phyloP scores from a whole-genome alignment of 306 rosid species.

The Ormosia emarginata region DNA sequence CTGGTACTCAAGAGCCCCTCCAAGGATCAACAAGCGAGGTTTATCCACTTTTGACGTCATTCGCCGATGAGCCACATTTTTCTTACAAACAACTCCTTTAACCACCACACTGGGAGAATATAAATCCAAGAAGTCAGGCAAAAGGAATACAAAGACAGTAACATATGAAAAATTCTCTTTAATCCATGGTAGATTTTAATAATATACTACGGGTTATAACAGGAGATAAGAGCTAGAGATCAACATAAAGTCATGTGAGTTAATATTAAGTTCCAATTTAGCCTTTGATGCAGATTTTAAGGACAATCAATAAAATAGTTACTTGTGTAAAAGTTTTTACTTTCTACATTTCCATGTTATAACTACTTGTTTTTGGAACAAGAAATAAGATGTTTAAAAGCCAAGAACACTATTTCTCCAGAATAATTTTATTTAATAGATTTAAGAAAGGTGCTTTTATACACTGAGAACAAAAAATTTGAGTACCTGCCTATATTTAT shows the following conservation, averaged over 20 bases:
- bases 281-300: neutral
- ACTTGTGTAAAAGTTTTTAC: neutral
- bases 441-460: neutral
- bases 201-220: neutral
- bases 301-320: slow-evolving; percentile 1
- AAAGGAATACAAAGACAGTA: slow-evolving; percentile 4
- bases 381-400: neutral
- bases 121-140: slow-evolving; percentile 26
- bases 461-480: neutral
- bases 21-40: slow-evolving; percentile 81
- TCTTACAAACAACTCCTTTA: slow-evolving; percentile 93
- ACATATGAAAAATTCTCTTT: slow-evolving; percentile 16
- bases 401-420: neutral
- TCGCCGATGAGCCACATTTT: slow-evolving; percentile 93
- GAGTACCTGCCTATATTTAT: neutral
- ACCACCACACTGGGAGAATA: slow-evolving; percentile 62
- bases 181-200: neutral
- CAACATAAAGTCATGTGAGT: neutral
- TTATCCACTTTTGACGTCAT: slow-evolving; percentile 74
- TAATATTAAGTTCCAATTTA: neutral
- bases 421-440: neutral
- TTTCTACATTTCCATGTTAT: neutral
- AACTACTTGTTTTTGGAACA: neutral
- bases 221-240: neutral
- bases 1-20: slow-evolving; percentile 99